Evolutionary conservation across 2,329 filamentous ascomycete genomes (phyloP), one percentile per base, ranked within the genome.

Genomic region (Tolypocladium pustulatum): DNA sequence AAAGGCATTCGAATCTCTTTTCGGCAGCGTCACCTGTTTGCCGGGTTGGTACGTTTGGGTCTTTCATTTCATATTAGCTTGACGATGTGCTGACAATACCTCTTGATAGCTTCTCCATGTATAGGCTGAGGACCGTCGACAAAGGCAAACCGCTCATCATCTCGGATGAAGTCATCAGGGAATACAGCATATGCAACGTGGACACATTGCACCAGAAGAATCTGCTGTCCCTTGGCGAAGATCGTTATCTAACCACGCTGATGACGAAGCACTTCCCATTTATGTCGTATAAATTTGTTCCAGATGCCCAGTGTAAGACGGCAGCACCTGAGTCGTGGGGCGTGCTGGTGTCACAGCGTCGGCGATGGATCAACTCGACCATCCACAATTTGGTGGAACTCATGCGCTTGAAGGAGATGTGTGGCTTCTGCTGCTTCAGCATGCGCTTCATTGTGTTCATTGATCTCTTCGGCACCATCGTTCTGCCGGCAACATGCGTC

Each of bases 361-460:
- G 94, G 79, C 89, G 94, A 72, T 99, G 94, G 94, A 99, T 99
- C 74, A 99, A 99, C 77, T 97, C 94, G 1, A 99, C 94, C 12
- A 88, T 99, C 61, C 94, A 99, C 80, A 99, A 99, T 72, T 75
- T 99, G 69, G 89, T 88, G 32, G 94, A 99, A 73, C 78, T 99
- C 69, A 87, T 96, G 71, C 88, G 88, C 67, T 81, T 99, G 54
- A 88, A 92, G 72, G 91, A 99, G 68, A 87, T 99, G 73, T 99
- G 94, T 70, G 94, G 94, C 65, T 99, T 99, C 85, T 99, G 94
- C 77, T 96, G 90, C 76, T 97, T 97, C 80, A 91, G 89, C 62
- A 97, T 97, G 93, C 87, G 93, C 62, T 97, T 97, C 67, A 84
- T 97, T 63, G 94, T 97, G 64, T 89, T 97, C 66, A 86, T 97